These are phyloP conservation scores for Monilinia fructicola DNA, from an alignment of 2,329 filamentous ascomycete genomes.

Conservation along the genomic window DNA sequence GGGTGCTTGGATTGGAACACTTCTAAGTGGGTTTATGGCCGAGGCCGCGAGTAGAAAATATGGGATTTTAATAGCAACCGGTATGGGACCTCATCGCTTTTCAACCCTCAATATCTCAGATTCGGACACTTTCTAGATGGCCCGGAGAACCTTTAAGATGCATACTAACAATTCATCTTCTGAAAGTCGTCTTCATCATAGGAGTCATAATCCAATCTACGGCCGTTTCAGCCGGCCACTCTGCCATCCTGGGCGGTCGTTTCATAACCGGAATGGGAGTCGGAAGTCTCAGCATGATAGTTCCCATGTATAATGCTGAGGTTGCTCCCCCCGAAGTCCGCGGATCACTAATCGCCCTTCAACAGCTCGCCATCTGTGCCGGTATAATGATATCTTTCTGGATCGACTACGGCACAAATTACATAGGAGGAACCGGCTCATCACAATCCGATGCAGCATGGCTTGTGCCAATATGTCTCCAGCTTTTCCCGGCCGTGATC, in stretches of 20 bases:
- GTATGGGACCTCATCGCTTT: slow-evolving; percentile 32
- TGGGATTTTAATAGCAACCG: slow-evolving; percentile 63
- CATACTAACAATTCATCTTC: neutral
- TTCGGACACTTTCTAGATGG: neutral
- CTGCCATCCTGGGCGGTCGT: slow-evolving; percentile 66
- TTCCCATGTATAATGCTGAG: slow-evolving; percentile 54
- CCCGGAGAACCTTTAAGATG: neutral
- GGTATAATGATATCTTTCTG: slow-evolving; percentile 59
- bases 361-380: slow-evolving; percentile 62
- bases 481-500: slow-evolving; percentile 65
- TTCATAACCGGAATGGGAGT: slow-evolving; percentile 74
- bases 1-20: slow-evolving; percentile 72
- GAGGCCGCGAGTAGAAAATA: slow-evolving; percentile 69
- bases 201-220: slow-evolving; percentile 69
- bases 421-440: slow-evolving; percentile 61
- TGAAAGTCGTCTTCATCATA: slow-evolving; percentile 58
- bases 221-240: slow-evolving; percentile 55
- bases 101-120: neutral
- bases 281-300: slow-evolving; percentile 66
- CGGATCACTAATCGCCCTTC: slow-evolving; percentile 63
- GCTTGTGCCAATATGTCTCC: slow-evolving; percentile 70
- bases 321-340: slow-evolving; percentile 63
- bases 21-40: slow-evolving; percentile 70
- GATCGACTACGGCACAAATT: slow-evolving; percentile 65
- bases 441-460: slow-evolving; percentile 67